Evolutionary conservation across 176 grass and related monocot species (phyloP).

Genomic region (Aegilops bicornis): DNA sequence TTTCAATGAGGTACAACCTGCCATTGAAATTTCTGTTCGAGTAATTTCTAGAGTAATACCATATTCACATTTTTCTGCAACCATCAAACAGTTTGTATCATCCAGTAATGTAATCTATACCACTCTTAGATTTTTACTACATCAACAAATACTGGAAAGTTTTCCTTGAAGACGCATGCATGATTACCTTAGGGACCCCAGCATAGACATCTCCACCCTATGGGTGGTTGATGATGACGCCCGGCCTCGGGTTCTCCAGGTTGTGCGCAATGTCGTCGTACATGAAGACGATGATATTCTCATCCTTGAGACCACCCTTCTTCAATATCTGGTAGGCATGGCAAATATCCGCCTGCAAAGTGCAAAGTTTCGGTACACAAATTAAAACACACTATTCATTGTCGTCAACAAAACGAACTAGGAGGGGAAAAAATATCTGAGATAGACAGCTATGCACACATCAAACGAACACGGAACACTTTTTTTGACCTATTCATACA

Average conservation of each 20-base stretch:
- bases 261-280: constrained; percentile 86
- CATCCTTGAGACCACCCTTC: constrained; percentile 81
- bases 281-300: constrained; percentile 98
- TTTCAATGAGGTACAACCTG: constrained; percentile 2
- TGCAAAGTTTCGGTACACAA: not conserved
- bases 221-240: constrained; percentile 87
- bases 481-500: too few species aligned
- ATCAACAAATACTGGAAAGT: not conserved
- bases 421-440: too few species aligned
- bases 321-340: constrained; percentile 97
- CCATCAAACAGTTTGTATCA: not conserved
- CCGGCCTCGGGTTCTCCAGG: constrained; percentile 66
- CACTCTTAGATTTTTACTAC: not conserved
- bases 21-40: not conserved
- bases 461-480: too few species aligned
- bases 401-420: not conserved
- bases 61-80: not conserved
- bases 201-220: constrained; percentile 80
- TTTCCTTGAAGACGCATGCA: not conserved
- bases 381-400: not conserved
- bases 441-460: too few species aligned
- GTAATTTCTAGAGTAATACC: not conserved
- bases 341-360: constrained; percentile 76
- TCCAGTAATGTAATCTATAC: not conserved
- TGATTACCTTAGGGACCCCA: constrained; percentile 81